Evolutionary conservation across 805 yeast species (phyloP).

Genomic region (Metschnikowia colocasiae): DNA sequence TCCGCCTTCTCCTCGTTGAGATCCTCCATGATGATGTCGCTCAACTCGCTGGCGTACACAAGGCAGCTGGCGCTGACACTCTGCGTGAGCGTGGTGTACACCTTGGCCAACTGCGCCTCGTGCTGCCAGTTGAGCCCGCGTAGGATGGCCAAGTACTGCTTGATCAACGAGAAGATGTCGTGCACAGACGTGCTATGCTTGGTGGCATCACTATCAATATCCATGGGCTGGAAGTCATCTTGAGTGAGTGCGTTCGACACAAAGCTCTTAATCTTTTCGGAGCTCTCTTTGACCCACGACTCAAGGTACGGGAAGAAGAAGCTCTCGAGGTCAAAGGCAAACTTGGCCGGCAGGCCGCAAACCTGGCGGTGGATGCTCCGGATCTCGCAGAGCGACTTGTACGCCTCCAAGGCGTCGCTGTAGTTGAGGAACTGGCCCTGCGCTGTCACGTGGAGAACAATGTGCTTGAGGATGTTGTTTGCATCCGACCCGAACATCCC

Average conservation of each 20-base stretch:
- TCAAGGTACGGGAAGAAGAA: constrained; percentile 44
- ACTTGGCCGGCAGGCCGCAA: constrained; percentile 29
- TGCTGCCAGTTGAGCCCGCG: constrained; percentile 63
- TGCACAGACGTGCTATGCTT: constrained; percentile 58
- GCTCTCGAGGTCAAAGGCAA: constrained; percentile 54
- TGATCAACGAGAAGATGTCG: constrained; percentile 63
- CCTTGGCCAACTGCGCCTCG: constrained; percentile 55
- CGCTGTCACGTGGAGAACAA: constrained; percentile 38
- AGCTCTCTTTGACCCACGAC: constrained; percentile 43
- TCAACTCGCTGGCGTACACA: constrained; percentile 42
- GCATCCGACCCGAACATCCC: constrained; percentile 54
- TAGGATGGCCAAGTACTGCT: constrained; percentile 55
- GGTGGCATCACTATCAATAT: constrained; percentile 36
- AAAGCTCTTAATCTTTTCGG: constrained; percentile 43
- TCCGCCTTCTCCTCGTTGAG: constrained; percentile 31
- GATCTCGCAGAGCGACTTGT: constrained; percentile 50
- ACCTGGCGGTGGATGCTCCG: constrained; percentile 51
- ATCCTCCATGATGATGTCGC: constrained; percentile 40
- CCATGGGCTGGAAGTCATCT: constrained; percentile 57
- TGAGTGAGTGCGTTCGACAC: constrained; percentile 52
- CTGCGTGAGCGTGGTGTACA: constrained; percentile 58
- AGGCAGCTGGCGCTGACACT: constrained; percentile 60
- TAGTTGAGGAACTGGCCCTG: constrained; percentile 39
- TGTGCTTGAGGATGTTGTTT: constrained; percentile 47
- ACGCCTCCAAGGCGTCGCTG: constrained; percentile 57